Conservation (phyloP, 2,329 filamentous ascomycete genomes). For the Colletotrichum lentis region DNA sequence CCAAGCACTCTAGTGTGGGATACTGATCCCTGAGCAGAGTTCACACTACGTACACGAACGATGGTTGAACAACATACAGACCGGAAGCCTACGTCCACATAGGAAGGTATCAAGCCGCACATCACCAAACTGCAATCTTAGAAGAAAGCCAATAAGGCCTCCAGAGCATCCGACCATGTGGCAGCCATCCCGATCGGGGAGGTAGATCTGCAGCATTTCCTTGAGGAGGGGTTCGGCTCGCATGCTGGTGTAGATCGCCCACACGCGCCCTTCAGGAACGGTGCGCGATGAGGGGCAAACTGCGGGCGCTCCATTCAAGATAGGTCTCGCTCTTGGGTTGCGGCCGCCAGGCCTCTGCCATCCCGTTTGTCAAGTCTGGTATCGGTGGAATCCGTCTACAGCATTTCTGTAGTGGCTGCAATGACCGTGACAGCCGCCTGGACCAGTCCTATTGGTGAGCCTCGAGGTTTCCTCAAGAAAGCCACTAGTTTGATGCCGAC, state of each 20-base stretch:
- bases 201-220: conserved; percentile 12
- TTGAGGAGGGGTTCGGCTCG: background rate
- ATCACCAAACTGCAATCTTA: background rate
- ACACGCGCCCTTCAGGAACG: conserved; percentile 3
- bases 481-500: background rate
- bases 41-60: background rate
- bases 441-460: too few species aligned
- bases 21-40: background rate
- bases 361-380: background rate
- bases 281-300: background rate
- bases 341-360: background rate
- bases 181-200: conserved; percentile 11
- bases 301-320: background rate
- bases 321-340: background rate
- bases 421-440: background rate
- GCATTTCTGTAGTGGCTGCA: too few species aligned
- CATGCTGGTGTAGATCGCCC: background rate
- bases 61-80: background rate
- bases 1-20: background rate
- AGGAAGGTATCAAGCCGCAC: background rate
- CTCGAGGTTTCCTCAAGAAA: background rate
- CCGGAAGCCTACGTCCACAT: conserved; percentile 3
- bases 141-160: background rate
- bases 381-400: background rate
- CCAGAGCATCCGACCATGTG: background rate